Evolutionary conservation across 331 rosid species (phyloP).

Genomic region (Prunus yedoensis): DNA sequence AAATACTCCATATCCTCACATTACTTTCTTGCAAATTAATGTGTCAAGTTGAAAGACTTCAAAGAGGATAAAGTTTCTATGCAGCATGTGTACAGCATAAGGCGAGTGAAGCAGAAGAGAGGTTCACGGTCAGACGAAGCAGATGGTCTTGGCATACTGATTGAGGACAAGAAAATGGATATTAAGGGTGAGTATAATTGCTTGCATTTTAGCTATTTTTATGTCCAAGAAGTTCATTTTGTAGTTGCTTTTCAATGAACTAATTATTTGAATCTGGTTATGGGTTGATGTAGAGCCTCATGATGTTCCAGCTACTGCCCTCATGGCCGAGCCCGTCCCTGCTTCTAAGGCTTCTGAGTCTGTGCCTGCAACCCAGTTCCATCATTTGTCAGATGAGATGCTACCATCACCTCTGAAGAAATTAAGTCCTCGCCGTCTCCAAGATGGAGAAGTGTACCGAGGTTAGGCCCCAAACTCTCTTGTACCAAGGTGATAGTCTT

Average conservation of each 20-base stretch:
- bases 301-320: neutral
- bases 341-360: neutral
- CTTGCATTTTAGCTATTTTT: no score
- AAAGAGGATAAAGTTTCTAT: neutral
- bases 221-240: neutral
- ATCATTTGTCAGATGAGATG: neutral
- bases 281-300: neutral
- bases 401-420: neutral
- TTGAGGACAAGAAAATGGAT: neutral
- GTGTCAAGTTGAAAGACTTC: neutral
- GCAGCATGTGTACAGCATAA: slow-evolving; percentile 3
- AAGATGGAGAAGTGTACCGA: neutral
- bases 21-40: neutral
- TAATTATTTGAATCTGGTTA: neutral
- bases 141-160: slow-evolving; percentile 4
- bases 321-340: neutral
- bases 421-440: neutral
- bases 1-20: no score
- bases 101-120: slow-evolving; percentile 1
- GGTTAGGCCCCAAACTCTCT: neutral
- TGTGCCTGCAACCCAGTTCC: neutral
- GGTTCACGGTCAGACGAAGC: neutral
- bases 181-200: neutral
- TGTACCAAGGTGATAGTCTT: neutral
- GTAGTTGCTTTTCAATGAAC: neutral